Evolutionary conservation across 495 filamentous ascomycete genomes (phyloP).

Genomic region (Chaetomidium leptoderma): DNA sequence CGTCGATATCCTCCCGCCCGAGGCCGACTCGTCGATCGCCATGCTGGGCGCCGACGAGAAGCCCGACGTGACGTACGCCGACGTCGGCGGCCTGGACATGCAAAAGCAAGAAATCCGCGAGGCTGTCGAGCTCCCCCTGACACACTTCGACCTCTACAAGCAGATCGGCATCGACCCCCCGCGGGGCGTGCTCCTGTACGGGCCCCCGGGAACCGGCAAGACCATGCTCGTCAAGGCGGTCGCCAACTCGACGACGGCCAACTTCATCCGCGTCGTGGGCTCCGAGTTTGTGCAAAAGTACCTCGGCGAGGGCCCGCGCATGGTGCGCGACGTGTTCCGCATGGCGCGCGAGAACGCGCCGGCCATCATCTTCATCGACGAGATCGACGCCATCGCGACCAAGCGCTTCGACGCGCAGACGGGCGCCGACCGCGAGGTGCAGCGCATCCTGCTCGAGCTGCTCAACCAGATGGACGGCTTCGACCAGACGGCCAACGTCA

Average conservation of each 20-base stretch:
- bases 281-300: slow-evolving; percentile 99
- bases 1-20: slow-evolving; percentile 94
- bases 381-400: slow-evolving; percentile 97
- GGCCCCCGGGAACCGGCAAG: slow-evolving; percentile 95
- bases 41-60: slow-evolving; percentile 97
- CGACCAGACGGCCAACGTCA: slow-evolving; percentile 96
- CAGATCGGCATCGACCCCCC: slow-evolving; percentile 98
- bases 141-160: slow-evolving; percentile 96
- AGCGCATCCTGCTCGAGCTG: slow-evolving; percentile 93
- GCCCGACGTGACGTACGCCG: slow-evolving; percentile 96
- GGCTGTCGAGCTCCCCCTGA: slow-evolving; percentile 91
- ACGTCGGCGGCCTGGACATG: slow-evolving; percentile 98
- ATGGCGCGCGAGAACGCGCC: slow-evolving; percentile 99
- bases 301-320: slow-evolving; percentile 91
- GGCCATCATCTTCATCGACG: slow-evolving; percentile 98
- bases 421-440: slow-evolving; percentile 94
- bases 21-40: slow-evolving; percentile 96
- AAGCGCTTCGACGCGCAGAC: slow-evolving; percentile 99
- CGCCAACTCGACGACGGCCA: slow-evolving; percentile 95
- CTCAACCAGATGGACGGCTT: slow-evolving; percentile 99
- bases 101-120: slow-evolving; percentile 99
- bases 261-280: slow-evolving; percentile 96
- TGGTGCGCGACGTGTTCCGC: slow-evolving; percentile 98
- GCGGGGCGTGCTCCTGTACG: slow-evolving; percentile 91
- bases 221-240: slow-evolving; percentile 99